Conservation (phyloP, 495 filamentous ascomycete genomes). For the Lepraria neglecta region DNA sequence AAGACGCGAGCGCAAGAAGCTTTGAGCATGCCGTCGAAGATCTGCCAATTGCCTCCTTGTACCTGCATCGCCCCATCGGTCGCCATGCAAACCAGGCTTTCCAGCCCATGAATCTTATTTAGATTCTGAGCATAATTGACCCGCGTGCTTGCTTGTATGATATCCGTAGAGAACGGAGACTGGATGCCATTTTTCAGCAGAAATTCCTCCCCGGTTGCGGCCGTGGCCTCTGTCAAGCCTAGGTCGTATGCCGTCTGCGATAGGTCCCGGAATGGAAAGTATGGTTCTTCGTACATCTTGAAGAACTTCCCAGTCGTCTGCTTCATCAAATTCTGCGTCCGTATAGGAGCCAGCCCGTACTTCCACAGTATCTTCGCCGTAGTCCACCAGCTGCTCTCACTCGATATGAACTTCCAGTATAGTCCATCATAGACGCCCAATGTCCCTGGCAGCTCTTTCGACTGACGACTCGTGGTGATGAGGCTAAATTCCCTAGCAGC, state of each 20-base stretch:
- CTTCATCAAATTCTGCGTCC: slow-evolving; percentile 67
- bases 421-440: slow-evolving; percentile 86
- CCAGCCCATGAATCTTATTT: slow-evolving; percentile 74
- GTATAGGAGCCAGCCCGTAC: slow-evolving; percentile 74
- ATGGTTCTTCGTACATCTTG: slow-evolving; percentile 69
- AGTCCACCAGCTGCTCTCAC: slow-evolving; percentile 68
- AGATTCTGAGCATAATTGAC: slow-evolving; percentile 96
- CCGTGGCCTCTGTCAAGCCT: slow-evolving; percentile 57
- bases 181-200: slow-evolving; percentile 61
- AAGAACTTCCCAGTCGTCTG: slow-evolving; percentile 65
- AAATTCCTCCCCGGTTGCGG: slow-evolving; percentile 63
- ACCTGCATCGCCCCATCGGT: slow-evolving; percentile 76
- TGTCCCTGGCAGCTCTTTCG: slow-evolving; percentile 37
- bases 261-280: slow-evolving; percentile 78
- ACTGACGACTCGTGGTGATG: slow-evolving; percentile 34
- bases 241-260: slow-evolving; percentile 57
- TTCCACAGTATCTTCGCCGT: slow-evolving; percentile 72
- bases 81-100: slow-evolving; percentile 91
- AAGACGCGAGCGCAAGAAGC: slow-evolving; percentile 52
- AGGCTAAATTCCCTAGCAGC: slow-evolving; percentile 71
- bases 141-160: slow-evolving; percentile 86
- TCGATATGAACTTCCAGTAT: slow-evolving; percentile 60
- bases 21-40: slow-evolving; percentile 76
- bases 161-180: slow-evolving; percentile 62
- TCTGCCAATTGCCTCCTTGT: slow-evolving; percentile 88